A percentile compares a stretch with the other conserved stretches of the same genome.
Evolutionary conservation across 2,329 filamentous ascomycete genomes (phyloP).

Genomic region (Neophaeococcomyces aloes): DNA sequence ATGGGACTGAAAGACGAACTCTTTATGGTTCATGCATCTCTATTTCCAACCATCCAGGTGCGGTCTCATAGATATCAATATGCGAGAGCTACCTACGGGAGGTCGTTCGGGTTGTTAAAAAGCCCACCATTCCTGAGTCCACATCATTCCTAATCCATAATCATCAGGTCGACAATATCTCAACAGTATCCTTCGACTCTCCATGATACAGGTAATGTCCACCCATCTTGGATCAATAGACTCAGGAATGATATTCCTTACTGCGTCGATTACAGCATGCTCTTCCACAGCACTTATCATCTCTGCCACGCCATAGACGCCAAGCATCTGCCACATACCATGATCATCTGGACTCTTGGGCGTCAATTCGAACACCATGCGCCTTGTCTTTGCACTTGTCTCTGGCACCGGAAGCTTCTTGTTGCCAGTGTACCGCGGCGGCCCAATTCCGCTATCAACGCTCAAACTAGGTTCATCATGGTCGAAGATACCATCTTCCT

Average conservation of each 20-base stretch:
- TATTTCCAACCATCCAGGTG: no score
- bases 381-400: slow-evolving; percentile 17
- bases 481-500: slow-evolving; percentile 7
- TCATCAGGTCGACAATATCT: slow-evolving; percentile 17
- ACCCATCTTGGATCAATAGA: slow-evolving; percentile 18
- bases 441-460: slow-evolving; percentile 19
- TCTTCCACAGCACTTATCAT: slow-evolving; percentile 18
- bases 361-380: slow-evolving; percentile 17
- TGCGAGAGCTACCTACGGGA: not conserved
- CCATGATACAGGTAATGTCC: slow-evolving; percentile 20
- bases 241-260: not conserved
- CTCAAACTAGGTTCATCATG: slow-evolving; percentile 15
- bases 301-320: slow-evolving; percentile 20
- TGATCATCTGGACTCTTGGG: slow-evolving; percentile 11
- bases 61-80: no score
- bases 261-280: slow-evolving; percentile 15
- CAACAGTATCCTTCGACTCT: slow-evolving; percentile 16
- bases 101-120: not conserved
- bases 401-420: not conserved
- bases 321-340: slow-evolving; percentile 13
- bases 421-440: slow-evolving; percentile 12
- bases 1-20: slow-evolving; percentile 30
- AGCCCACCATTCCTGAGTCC: slow-evolving; percentile 21
- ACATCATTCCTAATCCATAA: slow-evolving; percentile 15
- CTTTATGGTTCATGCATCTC: not conserved